Evolutionary conservation across 2,329 filamentous ascomycete species (phyloP).

Genomic region (Coniochaeta hoffmannii): DNA sequence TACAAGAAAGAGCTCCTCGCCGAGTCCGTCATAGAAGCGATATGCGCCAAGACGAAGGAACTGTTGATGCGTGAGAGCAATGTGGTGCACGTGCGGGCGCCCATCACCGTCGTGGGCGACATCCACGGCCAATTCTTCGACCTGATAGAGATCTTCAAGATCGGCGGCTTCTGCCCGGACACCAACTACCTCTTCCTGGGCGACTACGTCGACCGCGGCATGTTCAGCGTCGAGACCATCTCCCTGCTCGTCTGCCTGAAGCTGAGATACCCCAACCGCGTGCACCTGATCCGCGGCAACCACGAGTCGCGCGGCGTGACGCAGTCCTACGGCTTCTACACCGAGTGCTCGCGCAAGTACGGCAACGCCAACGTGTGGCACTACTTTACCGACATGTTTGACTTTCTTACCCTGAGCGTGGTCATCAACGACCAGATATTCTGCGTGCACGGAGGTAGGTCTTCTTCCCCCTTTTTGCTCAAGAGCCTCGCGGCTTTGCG

Average conservation of each 20-base stretch:
- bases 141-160: slow-evolving; percentile 98
- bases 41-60: slow-evolving; percentile 99
- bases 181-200: slow-evolving; percentile 98
- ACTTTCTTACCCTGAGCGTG: slow-evolving; percentile 92
- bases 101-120: slow-evolving; percentile 94
- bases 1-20: slow-evolving; percentile 94
- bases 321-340: slow-evolving; percentile 98
- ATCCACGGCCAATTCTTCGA: slow-evolving; percentile 99
- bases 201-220: slow-evolving; percentile 95
- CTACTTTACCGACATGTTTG: slow-evolving; percentile 99
- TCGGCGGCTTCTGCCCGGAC: slow-evolving; percentile 93
- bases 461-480: not conserved
- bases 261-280: slow-evolving; percentile 89
- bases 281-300: slow-evolving; percentile 94
- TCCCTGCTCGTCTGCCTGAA: slow-evolving; percentile 96
- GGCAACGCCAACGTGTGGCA: slow-evolving; percentile 99
- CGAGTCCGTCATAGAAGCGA: slow-evolving; percentile 96
- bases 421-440: slow-evolving; percentile 99
- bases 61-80: slow-evolving; percentile 99
- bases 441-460: slow-evolving; percentile 82
- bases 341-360: slow-evolving; percentile 95
- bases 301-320: slow-evolving; percentile 97
- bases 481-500: not conserved
- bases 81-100: slow-evolving; percentile 92
- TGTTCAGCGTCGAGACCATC: slow-evolving; percentile 98